Evolutionary conservation across 2,329 filamentous ascomycete species (phyloP).

Genomic region (Clarireedia hainanense): DNA sequence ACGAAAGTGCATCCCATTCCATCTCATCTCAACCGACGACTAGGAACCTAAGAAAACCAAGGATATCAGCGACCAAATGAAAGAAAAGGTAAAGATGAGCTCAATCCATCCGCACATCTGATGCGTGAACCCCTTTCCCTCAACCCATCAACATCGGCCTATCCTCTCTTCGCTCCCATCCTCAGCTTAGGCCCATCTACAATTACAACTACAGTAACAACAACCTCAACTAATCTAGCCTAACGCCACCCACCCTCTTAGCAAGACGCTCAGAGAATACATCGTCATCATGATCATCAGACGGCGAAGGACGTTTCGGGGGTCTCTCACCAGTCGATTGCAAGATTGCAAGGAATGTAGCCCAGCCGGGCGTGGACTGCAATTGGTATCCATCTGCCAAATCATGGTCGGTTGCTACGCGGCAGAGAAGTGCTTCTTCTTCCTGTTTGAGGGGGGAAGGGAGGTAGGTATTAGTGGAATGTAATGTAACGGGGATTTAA

Average conservation of each 20-base stretch:
- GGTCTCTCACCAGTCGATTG: constrained; percentile 95
- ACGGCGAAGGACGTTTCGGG: constrained; percentile 58
- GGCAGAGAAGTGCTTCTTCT: constrained; percentile 79
- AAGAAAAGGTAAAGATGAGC: no score
- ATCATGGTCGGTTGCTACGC: constrained; percentile 74
- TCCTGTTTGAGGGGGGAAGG: constrained; percentile 48
- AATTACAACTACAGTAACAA: no score
- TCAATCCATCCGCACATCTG: no score
- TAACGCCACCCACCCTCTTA: constrained; percentile 61
- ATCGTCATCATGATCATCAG: constrained; percentile 28
- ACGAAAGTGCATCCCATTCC: no score
- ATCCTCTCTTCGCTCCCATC: not conserved
- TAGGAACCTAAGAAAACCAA: no score
- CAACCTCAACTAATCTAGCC: constrained; percentile 30
- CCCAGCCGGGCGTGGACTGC: constrained; percentile 84
- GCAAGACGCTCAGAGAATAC: constrained; percentile 39
- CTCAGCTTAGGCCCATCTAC: not conserved
- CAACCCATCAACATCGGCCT: no score
- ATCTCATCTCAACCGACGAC: no score
- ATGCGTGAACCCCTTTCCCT: no score
- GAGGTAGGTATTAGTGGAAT: not conserved
- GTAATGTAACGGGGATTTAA: not conserved
- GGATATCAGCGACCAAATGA: no score
- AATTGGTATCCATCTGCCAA: constrained; percentile 75
- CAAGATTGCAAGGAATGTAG: constrained; percentile 85